Evolutionary conservation across 2,329 filamentous ascomycete species (phyloP), one percentile per base, ranked within the genome.

Genomic region (Dendryphion nanum): DNA sequence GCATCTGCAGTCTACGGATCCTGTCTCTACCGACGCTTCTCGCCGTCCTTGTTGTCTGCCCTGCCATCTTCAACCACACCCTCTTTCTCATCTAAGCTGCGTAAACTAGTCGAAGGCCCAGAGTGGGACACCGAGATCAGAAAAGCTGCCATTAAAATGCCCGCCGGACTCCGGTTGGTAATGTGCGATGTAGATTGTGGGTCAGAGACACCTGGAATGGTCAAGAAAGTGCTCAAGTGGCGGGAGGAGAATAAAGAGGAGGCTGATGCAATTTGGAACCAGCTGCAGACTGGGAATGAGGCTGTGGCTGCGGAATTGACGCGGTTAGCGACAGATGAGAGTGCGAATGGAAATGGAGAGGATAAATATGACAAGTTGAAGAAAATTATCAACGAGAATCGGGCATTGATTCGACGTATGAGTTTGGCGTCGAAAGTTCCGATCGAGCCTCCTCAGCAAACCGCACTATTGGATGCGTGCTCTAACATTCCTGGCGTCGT

Each of bases 181-280:
- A 93, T 98, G 84, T 95, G 89, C 59, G 93, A 98, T 60, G 93
- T 98, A 5, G 88, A 94, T 62, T 95, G 90, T 60, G 93, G 93
- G 20, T 91, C 85, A 33, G 81, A 95, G 71, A 97, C 91, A 6
- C 90, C 95, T 0, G 80, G 89, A 12, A 97, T 98, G 93, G 93
- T 96, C 24, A 95, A 91, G 70, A 80, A 87, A 60, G 87, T 98
- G 12, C 75, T 97, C 3, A 77, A 78, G 20, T 98, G 93, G 93
- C 76, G 86, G 35, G 78, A 79, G 34, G 67, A 76, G 33, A 80
- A 88, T 15, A 69, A 74, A 0, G 74, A 75, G 3, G 78, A 75
- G n/a, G 83, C 89, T 2, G 78, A 80, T 45, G 56, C 66, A 44
- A 72, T 96, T 14, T 97, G 90, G 89, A 76, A 77, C 32, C 72